Percentiles rank a stretch among this genome's conserved stretches.
Conservation (phyloP, 495 filamentous ascomycete genomes). For the Lasiosphaeria hispida region DNA sequence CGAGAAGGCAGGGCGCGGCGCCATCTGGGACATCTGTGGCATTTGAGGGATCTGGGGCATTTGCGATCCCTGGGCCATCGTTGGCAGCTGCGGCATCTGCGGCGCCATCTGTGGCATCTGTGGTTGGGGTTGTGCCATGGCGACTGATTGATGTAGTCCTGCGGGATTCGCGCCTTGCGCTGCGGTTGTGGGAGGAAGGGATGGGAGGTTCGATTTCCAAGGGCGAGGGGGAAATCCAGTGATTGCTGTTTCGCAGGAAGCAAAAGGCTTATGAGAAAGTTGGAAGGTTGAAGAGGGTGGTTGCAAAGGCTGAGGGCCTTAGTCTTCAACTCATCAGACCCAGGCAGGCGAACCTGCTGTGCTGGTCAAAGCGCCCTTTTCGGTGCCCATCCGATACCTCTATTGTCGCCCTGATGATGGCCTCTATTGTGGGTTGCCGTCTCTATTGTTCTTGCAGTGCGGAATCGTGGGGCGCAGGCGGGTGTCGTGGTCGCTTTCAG, state of each 20-base stretch:
- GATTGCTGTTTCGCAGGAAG: too few species aligned
- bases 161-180: too few species aligned
- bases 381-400: constrained; percentile 22
- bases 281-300: not conserved
- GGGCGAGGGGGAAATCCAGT: too few species aligned
- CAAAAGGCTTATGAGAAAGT: too few species aligned
- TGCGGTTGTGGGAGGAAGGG: too few species aligned
- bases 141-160: constrained; percentile 6
- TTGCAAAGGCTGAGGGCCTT: not conserved
- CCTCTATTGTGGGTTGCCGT: constrained; percentile 1
- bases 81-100: constrained; percentile 15
- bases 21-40: constrained; percentile 9
- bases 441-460: not conserved
- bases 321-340: constrained; percentile 1
- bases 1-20: constrained; percentile 28
- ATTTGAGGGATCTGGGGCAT: constrained; percentile 15
- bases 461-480: constrained; percentile 1
- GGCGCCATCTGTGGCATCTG: constrained; percentile 31
- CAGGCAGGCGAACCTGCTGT: constrained; percentile 28
- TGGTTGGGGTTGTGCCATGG: constrained; percentile 67
- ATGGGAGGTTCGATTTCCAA: too few species aligned
- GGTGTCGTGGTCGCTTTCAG: not conserved
- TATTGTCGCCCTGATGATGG: constrained; percentile 1
- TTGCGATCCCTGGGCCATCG: constrained; percentile 11
- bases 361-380: constrained; percentile 26